Evolutionary conservation across 805 yeast species (phyloP).

Genomic region (Saturnispora zaruensis): DNA sequence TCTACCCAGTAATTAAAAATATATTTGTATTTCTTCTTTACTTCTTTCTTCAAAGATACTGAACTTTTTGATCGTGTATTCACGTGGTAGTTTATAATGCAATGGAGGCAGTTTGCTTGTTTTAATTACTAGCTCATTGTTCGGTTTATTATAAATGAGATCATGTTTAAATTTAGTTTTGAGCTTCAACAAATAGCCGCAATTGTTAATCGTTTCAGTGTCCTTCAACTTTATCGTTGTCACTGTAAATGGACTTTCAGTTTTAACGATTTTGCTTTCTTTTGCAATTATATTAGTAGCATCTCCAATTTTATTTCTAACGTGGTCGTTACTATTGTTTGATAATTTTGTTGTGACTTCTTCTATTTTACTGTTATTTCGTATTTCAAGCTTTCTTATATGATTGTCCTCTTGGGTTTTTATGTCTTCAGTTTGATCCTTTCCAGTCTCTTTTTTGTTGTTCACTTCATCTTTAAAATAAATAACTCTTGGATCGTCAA

Average conservation of each 20-base stretch:
- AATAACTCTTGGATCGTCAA: conserved; percentile 58
- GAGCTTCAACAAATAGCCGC: not conserved
- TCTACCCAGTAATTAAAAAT: not conserved
- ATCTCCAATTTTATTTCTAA: not conserved
- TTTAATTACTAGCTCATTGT: not conserved
- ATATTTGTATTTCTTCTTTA: not conserved
- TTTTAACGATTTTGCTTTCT: not conserved
- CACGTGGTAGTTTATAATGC: not conserved
- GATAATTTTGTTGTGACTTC: not conserved
- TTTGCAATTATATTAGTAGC: not conserved
- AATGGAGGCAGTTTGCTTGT: not conserved
- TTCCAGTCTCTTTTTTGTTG: not conserved
- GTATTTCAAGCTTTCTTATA: too few species aligned
- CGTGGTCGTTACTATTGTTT: not conserved
- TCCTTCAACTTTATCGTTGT: not conserved
- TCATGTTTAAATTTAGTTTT: not conserved
- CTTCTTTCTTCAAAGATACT: not conserved
- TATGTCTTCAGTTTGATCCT: not conserved
- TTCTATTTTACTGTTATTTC: not conserved
- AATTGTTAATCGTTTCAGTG: not conserved
- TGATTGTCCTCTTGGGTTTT: not conserved
- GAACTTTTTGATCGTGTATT: not conserved
- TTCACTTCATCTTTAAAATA: not conserved
- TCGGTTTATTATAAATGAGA: not conserved
- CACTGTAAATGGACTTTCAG: not conserved